Percentiles rank a stretch among this genome's conserved stretches.
phyloP scores from a whole-genome alignment of 352 stramenopile species.

The Phytophthora podocarpi region DNA sequence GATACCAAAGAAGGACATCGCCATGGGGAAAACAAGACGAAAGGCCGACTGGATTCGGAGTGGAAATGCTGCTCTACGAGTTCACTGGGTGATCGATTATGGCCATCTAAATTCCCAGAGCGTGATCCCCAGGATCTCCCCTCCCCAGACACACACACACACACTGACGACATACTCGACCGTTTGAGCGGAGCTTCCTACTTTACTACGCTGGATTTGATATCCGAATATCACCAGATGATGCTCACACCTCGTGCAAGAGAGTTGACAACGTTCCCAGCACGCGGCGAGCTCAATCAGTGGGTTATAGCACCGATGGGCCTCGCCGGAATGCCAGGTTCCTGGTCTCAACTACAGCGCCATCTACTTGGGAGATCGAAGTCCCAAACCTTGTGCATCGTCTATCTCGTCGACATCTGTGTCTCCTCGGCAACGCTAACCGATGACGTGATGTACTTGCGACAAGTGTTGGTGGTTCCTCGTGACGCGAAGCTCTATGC shows the following conservation, averaged over 20 bases:
- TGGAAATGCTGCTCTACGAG: neutral
- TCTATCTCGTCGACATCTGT: no score
- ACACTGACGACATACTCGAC: conserved; percentile 11
- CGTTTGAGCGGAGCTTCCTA: neutral
- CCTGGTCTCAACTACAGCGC: no score
- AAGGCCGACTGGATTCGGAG: neutral
- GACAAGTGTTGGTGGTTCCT: no score
- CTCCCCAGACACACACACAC: no score
- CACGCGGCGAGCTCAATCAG: conserved; percentile 36
- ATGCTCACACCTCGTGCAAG: neutral
- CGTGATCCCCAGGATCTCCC: conserved; percentile 7
- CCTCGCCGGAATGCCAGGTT: no score
- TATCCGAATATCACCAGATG: conserved; percentile 39
- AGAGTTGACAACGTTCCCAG: conserved; percentile 34
- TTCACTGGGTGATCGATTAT: neutral
- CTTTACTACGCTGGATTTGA: conserved; percentile 24
- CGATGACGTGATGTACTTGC: no score
- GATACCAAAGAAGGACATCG: conserved; percentile 4
- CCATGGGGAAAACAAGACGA: neutral
- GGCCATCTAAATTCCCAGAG: neutral
- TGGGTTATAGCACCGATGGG: conserved; percentile 41
- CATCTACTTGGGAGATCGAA: no score
- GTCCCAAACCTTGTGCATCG: no score
- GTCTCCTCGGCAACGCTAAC: no score
- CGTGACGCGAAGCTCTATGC: no score